Base-by-base conservation (phyloP, 331 rosid genomes). In the Saraca asoca region DNA sequence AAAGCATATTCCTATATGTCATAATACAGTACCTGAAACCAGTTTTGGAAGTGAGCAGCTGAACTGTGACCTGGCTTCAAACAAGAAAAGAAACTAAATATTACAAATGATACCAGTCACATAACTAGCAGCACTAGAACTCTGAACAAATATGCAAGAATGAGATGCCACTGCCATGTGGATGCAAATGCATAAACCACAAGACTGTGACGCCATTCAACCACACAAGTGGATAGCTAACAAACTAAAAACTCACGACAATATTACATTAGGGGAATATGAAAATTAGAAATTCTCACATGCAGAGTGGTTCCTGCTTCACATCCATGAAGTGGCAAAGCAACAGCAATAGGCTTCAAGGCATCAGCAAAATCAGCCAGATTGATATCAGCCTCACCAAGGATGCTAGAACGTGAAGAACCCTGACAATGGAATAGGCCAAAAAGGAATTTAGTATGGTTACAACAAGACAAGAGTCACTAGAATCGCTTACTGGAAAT, bases 41-140 rank as follows among this genome's bases (percentile, higher is more conserved):
- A 14, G 99, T 90, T 80, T 88, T 94, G 51, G 99, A 94, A 62
- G 99, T 94, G 66, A 94, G 91, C 75, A 94, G 95, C 88, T 94
- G 99, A 78, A 94, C 90, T 2, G 96, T 82, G 72, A 94, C 97
- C 99, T 94, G 95, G 78, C 71, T 80, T 83, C 74, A 69, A 69
- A 72, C 67, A 80, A 74, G 80, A 81, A 55, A 64, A 67, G 49
- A 49, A 64, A 74, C 8, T 66, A 56, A 73, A 58, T 24, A 75
- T 66, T 57, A 65, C 64, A 72, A 71, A 61, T 35, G 15, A 73
- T 38, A 38, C 51, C 69, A 41, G 39, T 5, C 61, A 53, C 53
- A 59, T 64, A 58, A 62, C 52, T 37, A 65, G 79, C 49, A 66
- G 53, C 62, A 50, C 48, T 66, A 73, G 45, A 66, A 50, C 63